Base-by-base conservation (phyloP, 2,329 filamentous ascomycete genomes). In the Exserohilum turcica region DNA sequence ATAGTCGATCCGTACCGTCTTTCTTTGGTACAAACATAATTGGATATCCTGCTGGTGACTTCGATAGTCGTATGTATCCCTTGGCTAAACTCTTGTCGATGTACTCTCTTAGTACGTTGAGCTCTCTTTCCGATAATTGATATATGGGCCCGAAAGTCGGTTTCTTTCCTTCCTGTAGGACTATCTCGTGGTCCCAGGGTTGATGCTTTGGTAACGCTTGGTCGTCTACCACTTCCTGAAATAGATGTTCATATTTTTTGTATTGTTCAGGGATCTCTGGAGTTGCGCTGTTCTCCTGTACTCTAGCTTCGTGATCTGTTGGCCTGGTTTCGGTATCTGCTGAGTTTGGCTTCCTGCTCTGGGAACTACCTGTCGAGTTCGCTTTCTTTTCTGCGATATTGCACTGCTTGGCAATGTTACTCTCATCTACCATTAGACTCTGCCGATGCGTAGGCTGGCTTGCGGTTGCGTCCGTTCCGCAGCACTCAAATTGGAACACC, bases 1-100 rank as follows among this genome's bases (percentile, higher is more conserved):
- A 54, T 15, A 52, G 27, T 32, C 15, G 9, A n/a, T 54, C 18
- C 19, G 4, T 21, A 2, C 38, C 48, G 16, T 47, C 36, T 9
- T 54, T 47, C 37, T 45, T 43, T 43, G 39, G 38, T 32, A 48
- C 16, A 29, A 48, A 48, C 24, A 53, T 29, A 21, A 53, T 43
- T 28, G 21, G 27, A 8, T 43, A 53, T 47, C 24, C 12, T 43
- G 13, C 50, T 48, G 19, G 32, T 29, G n/a, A 27, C 5, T n/a
- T 43, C 18, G 31, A 8, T 13, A 36, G n/a, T 10, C 43, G 7
- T 28, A 27, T 27, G 24, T 39, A 39, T 24, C 7, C 18, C 13
- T 15, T 39, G 5, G 19, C 4, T 39, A 39, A 16, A 24, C 21
- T 24, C 21, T 24, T 24, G 7, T 24, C 7, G 21, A 24, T 24